Conservation (phyloP, 208 protist species). For the Acanthamoeba castellanii region DNA sequence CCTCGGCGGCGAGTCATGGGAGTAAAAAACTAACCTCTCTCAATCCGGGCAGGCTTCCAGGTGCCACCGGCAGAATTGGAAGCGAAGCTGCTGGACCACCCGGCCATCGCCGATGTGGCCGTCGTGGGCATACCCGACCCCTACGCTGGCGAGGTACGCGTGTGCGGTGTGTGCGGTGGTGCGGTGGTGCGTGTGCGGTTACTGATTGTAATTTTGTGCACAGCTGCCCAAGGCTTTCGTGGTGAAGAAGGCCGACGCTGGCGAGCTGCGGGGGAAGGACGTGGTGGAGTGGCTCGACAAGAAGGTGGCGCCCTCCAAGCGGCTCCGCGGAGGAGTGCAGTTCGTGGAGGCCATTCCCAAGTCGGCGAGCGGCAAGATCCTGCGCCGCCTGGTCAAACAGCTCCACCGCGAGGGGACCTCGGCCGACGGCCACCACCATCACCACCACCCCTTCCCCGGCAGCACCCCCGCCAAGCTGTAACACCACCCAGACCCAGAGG, state of each 20-base stretch:
- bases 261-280: slow-evolving; percentile 16
- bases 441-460: background rate
- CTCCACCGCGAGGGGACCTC: background rate
- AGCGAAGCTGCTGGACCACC: slow-evolving; percentile 87
- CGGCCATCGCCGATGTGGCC: slow-evolving; percentile 88
- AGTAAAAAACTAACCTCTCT: too few species aligned
- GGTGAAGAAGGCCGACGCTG: slow-evolving; percentile 81
- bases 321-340: slow-evolving; percentile 89
- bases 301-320: slow-evolving; percentile 88
- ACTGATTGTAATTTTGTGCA: slow-evolving; percentile 51
- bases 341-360: slow-evolving; percentile 90
- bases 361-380: slow-evolving; percentile 90
- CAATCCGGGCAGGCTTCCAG: slow-evolving; percentile 88
- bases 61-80: slow-evolving; percentile 92
- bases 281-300: slow-evolving; percentile 84
- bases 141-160: slow-evolving; percentile 75
- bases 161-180: background rate
- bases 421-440: background rate
- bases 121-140: slow-evolving; percentile 89
- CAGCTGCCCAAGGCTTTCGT: slow-evolving; percentile 91
- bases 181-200: background rate
- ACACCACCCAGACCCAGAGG: too few species aligned
- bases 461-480: background rate
- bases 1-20: too few species aligned
- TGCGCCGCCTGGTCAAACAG: slow-evolving; percentile 86